Conservation (phyloP, 768 basidiomycete species). For the Russula griseocarnosa region DNA sequence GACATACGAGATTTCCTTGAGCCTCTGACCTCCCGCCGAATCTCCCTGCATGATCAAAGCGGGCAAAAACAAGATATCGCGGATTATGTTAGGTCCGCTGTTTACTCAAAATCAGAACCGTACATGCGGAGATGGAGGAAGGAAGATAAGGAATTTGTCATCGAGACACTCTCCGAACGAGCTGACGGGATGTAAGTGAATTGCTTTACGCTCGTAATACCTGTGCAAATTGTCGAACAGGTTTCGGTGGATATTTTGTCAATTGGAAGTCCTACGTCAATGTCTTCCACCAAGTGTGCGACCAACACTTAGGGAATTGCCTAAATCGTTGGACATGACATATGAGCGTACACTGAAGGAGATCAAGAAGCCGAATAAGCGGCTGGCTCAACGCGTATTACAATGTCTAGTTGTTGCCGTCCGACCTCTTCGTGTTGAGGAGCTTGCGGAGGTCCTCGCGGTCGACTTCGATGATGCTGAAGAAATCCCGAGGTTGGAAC, state of each 20-base stretch:
- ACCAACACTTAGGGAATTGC: not conserved
- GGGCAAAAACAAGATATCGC: slow-evolving; percentile 1
- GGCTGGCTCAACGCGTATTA: no score
- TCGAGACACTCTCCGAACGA: not conserved
- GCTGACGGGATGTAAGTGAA: not conserved
- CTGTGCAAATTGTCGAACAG: not conserved
- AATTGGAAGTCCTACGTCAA: not conserved
- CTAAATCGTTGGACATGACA: not conserved
- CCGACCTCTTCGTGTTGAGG: no score
- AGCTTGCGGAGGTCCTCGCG: no score
- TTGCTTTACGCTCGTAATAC: not conserved
- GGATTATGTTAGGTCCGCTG: not conserved
- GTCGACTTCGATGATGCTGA: no score
- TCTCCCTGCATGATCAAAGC: not conserved
- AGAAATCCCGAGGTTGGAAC: no score
- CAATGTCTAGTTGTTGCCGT: no score
- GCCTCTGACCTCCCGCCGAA: not conserved
- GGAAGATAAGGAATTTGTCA: not conserved
- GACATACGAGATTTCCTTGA: not conserved
- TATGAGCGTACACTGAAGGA: no score
- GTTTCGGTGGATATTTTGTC: not conserved
- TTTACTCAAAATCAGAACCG: not conserved
- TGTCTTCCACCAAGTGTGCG: not conserved
- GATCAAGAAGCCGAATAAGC: no score
- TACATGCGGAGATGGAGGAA: not conserved